Percentiles rank a stretch among this genome's conserved stretches.
These are phyloP conservation scores for Botryotinia calthae DNA, from an alignment of 2,329 filamentous ascomycete genomes.

Conservation along the genomic window DNA sequence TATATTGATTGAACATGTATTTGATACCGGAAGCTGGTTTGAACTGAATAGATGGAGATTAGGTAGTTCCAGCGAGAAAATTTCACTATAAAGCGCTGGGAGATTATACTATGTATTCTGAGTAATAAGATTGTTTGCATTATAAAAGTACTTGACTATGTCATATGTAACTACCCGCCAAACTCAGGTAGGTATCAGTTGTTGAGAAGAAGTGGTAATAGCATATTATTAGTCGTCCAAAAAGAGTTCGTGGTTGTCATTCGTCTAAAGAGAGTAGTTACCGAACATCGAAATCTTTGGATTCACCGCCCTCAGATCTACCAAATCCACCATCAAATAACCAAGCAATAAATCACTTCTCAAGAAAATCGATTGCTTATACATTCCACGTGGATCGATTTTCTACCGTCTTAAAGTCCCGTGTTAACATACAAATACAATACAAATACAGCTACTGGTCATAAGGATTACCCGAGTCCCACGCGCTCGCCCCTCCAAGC, in stretches of 20 bases:
- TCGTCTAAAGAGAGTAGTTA: background rate
- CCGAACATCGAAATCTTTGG: background rate
- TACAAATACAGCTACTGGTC: background rate
- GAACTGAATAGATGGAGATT: background rate
- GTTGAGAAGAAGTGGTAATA: background rate
- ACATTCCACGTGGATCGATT: background rate
- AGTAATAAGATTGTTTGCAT: background rate
- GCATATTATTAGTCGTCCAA: background rate
- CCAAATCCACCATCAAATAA: background rate
- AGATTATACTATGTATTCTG: background rate
- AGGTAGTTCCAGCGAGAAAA: background rate
- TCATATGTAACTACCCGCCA: background rate
- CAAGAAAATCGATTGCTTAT: background rate
- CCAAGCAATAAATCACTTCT: background rate
- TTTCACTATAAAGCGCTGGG: background rate
- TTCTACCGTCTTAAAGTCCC: background rate
- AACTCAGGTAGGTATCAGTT: background rate
- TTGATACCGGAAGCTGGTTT: background rate
- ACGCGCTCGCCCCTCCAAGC: constrained; percentile 10
- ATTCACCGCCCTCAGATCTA: constrained; percentile 6
- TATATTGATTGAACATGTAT: constrained; percentile 14
- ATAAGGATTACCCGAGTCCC: background rate
- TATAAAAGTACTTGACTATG: background rate
- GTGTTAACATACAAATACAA: background rate
- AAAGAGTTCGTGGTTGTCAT: background rate